Base-by-base conservation (phyloP, 371 early-diverging fungal genomes). In the Lichtheimia hyalospora region DNA sequence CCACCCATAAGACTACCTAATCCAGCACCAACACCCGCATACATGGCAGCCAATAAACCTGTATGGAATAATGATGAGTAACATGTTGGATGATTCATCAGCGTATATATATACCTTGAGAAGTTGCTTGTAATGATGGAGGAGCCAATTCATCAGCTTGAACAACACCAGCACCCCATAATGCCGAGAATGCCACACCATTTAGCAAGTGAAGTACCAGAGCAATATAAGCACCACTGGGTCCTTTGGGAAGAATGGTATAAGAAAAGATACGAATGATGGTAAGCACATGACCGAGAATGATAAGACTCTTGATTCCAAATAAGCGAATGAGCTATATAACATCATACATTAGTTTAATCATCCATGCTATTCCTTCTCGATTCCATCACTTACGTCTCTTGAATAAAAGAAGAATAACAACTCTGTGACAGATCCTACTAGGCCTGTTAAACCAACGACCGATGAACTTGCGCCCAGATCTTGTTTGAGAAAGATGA, bases 141-240 rank as follows among this genome's bases (percentile, higher is more conserved):
- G 81, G 78, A 0, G 81, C 74, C 12, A 81, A 52, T 49, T 77
- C 81, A 57, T 81, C 81, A 1, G 81, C 81, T 54, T 81, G 77
- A 5, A 81, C 81, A 3, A 81, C 81, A 41, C 81, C 81, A 20
- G 81, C 81, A 40, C 81, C 78, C 81, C 81, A 81, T 7, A 81
- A 53, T 0, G 81, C 77, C 16, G 81, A 81, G 51, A 81, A 81
- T 27, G 81, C 81, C 42, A 81, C 69, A 60, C 69, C 81, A 53
- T 81, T 81, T 18, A 81, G 54, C 40, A 81, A 57, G 50, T 81
- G 81, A 20, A 81, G 55, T 18, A 62, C 75, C 39, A 81, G 65
- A 20, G 81, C 81, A 49, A 75, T 69, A 28, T 63, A 70, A 2
- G 81, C 78, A n/a, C 76, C 81, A 16, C 67, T 69, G 12, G 81